These are phyloP conservation scores for Grosmannia huntii DNA, from an alignment of 2,329 filamentous ascomycete genomes.

Conservation along the genomic window DNA sequence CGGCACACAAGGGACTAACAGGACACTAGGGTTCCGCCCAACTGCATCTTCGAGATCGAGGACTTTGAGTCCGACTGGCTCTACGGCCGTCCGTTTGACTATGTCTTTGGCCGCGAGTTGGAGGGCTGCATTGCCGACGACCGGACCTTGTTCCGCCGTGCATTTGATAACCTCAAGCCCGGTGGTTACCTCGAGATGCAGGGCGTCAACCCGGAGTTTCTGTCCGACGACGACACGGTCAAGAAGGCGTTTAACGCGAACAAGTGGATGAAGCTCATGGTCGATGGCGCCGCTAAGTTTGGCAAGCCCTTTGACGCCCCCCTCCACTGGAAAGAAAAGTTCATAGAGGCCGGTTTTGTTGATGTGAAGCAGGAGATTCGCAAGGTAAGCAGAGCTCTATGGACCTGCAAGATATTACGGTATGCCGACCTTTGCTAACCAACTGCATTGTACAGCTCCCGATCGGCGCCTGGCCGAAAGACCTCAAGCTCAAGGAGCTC, in stretches of 20 bases:
- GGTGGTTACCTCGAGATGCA: conserved; percentile 14
- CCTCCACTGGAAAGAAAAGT: neutral
- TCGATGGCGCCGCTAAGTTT: neutral
- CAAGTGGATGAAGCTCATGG: neutral
- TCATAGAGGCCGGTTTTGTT: conserved; percentile 36
- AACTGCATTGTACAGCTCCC: conserved; percentile 21
- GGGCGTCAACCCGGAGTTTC: conserved; percentile 1
- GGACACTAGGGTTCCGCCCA: conserved; percentile 3
- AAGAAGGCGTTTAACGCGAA: neutral
- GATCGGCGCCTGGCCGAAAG: conserved; percentile 31
- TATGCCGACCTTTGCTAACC: too few relatives aligned
- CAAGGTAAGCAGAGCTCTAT: neutral
- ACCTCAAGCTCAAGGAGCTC: conserved; percentile 30
- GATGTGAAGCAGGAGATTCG: conserved; percentile 30
- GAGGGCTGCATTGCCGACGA: conserved; percentile 5
- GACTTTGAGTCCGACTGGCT: conserved; percentile 15
- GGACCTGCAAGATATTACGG: too few relatives aligned
- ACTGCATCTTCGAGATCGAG: conserved; percentile 11
- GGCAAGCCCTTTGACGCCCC: neutral
- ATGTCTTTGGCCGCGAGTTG: conserved; percentile 12
- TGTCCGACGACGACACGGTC: conserved; percentile 12
- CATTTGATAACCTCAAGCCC: conserved; percentile 7
- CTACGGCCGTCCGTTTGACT: conserved; percentile 12
- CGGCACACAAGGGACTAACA: neutral
- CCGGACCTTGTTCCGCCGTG: conserved; percentile 7